These are phyloP conservation scores for Ascochyta pisi DNA, from an alignment of 2,329 filamentous ascomycete genomes.

Conservation along the genomic window DNA sequence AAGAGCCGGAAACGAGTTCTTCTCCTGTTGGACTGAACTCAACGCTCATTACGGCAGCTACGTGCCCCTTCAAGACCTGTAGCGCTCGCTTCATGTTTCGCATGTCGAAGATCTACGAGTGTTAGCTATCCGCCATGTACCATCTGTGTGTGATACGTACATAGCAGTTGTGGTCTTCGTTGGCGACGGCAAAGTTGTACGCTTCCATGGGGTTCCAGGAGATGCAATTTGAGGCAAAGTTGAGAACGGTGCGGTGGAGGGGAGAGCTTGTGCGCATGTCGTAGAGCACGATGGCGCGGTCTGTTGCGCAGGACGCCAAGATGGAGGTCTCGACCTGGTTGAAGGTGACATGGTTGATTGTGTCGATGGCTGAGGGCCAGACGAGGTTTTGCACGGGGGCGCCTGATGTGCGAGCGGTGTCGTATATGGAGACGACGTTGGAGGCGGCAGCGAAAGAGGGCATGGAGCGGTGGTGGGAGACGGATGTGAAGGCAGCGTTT, in stretches of 20 bases:
- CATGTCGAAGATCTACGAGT: constrained; percentile 79
- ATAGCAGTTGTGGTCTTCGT: constrained; percentile 92
- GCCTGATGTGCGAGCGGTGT: constrained; percentile 77
- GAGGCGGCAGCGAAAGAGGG: constrained; percentile 83
- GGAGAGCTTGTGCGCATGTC: constrained; percentile 88
- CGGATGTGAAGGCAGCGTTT: constrained; percentile 77
- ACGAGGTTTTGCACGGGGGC: constrained; percentile 81
- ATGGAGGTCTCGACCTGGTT: constrained; percentile 95
- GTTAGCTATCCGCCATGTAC: constrained; percentile 8
- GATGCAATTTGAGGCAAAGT: constrained; percentile 93
- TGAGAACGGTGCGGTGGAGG: constrained; percentile 79
- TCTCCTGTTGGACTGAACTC: constrained; percentile 95
- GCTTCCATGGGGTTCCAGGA: constrained; percentile 95
- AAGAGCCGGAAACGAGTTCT: constrained; percentile 88
- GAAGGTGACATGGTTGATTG: constrained; percentile 86
- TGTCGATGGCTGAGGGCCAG: constrained; percentile 86
- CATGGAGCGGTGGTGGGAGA: constrained; percentile 81
- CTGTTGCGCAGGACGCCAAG: constrained; percentile 82
- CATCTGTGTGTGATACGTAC: constrained; percentile 18
- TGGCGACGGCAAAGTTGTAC: constrained; percentile 92
- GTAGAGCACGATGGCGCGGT: constrained; percentile 88
- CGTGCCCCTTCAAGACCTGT: constrained; percentile 90
- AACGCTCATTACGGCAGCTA: constrained; percentile 93
- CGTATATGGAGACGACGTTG: constrained; percentile 84
- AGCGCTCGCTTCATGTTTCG: constrained; percentile 85